Base-by-base conservation (phyloP, 164 flowering plant species). In the Sextonia rubra region DNA sequence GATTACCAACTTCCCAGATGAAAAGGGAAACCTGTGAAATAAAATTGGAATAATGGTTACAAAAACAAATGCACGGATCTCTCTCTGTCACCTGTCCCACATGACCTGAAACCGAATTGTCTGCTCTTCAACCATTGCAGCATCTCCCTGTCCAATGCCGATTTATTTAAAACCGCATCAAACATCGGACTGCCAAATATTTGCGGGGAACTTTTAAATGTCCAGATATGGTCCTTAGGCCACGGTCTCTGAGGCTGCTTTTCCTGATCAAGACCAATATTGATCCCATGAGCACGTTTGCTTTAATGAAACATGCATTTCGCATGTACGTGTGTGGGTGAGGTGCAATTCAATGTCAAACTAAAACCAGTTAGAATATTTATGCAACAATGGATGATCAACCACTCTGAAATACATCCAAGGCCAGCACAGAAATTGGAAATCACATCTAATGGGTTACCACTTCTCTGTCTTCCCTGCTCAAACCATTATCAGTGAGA, bases 141-240 rank as follows among this genome's bases (percentile, higher is more conserved):
- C 97, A 96, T 81, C 37, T 96, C 99, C 69, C 71, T 88, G 80
- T 91, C 94, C 66, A 96, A 47, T 1, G 87, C 60, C 23, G 84
- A 72, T 25, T 88, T 83, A 60, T 80, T 80, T 70, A 92, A 12
- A 32, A 87, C 82, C 0, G 91, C 84, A 74, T 96, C 99, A 5
- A 96, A 73, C 97, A 92, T 96, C 2, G 99, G 99, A 75, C 97
- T 96, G 69, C 97, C 99, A 68, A 92, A 69, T 32, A 93, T 76
- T 69, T 62, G 85, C 17, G 82, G 81, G 48, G 74, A 65, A 52
- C 77, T 85, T 76, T 87, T 86, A 77, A 92, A 93, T 23, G 90
- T 78, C 99, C 98, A 96, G 76, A 93, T 91, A 20, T 80, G 82
- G 63, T 93, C 94, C 71, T 89, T 87, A 5, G 97, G 95, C 99